Conservation (phyloP, 108 stramenopile species). For the Pseudonitzschia delicatissima region DNA sequence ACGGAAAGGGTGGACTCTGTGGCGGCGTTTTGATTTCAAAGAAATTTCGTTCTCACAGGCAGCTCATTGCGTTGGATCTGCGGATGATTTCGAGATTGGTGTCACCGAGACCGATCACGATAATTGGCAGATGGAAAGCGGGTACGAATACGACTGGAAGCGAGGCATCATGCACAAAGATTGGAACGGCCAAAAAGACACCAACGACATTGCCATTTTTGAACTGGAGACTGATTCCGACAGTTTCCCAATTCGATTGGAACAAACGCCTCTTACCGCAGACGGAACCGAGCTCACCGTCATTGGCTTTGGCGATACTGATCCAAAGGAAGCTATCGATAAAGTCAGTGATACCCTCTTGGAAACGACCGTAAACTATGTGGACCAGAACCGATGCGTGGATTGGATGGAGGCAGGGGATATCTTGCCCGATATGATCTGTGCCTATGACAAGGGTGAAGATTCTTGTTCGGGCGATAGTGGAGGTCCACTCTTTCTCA, state of each 20-base stretch:
- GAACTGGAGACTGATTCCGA: neutral
- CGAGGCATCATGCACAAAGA: neutral
- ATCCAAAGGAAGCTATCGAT: neutral
- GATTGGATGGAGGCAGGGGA: slow-evolving; percentile 17
- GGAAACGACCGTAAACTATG: slow-evolving; percentile 36
- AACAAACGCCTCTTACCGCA: neutral
- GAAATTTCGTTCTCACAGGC: slow-evolving; percentile 41
- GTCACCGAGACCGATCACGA: too few species aligned
- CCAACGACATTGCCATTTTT: slow-evolving; percentile 10
- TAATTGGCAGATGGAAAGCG: too few species aligned
- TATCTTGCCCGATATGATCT: slow-evolving; percentile 37
- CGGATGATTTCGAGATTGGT: too few species aligned
- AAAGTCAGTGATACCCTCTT: slow-evolving; percentile 16
- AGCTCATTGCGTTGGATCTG: slow-evolving; percentile 30
- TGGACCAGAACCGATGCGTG: slow-evolving; percentile 36
- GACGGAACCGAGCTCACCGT: slow-evolving; percentile 22
- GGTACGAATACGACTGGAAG: too few species aligned
- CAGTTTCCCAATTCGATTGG: neutral
- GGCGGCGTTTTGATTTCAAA: slow-evolving; percentile 50
- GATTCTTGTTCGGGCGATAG: slow-evolving; percentile 50
- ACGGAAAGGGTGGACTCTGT: slow-evolving; percentile 31
- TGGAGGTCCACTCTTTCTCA: slow-evolving; percentile 37
- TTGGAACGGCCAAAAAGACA: neutral
- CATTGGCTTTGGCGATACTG: slow-evolving; percentile 55
- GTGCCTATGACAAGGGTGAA: slow-evolving; percentile 33